Base-by-base conservation (phyloP, 2,329 filamentous ascomycete species). In the Beauveria sp. region DNA sequence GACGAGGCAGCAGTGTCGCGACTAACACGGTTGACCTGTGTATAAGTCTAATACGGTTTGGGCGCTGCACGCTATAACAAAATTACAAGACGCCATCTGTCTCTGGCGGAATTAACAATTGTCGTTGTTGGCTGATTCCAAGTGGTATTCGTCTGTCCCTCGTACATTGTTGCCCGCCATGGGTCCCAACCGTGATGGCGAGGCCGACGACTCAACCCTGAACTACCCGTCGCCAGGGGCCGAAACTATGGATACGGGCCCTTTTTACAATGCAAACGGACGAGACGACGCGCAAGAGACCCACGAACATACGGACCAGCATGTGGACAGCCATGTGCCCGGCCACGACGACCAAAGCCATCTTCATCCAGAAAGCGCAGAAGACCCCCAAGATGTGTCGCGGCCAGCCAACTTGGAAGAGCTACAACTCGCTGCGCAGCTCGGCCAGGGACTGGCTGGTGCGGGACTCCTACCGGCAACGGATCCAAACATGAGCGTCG, bases 401-500 rank as follows among this genome's bases (percentile, higher is more conserved):
- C 74, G 75, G 14, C 73, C 78, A 2, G 73, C 78, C 42, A 83
- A 79, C 62, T 75, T 78, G 5, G 81, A 83, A 65, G 82, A 85
- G 71, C 74, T 85, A 47, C 82, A 84, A 69, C 73, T 85, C 45
- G 82, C 82, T 16, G 82, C 83, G 10, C 83, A 85, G 67, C 72
- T 86, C 47, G 82, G 81, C 53, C 80, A 83, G 63, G 81, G 78
- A 49, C 73, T 85, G 18, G 79, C 81, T 28, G 72, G 74, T 10
- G 69, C 75, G 14, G 14, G 80, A 42, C 78, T 81, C 62, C 77
- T 84, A 69, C 73, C 77, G n/a, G 71, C 75, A 18, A 76, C 79
- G 20, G 78, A 80, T 62, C 77, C 77, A 2, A 76, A 71, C 46
- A 77, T 78, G 71, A 73, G 70, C 42, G 73, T 76, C 14, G 77